Evolutionary conservation across 208 protist species (phyloP).

Genomic region (Leishmania turanica): DNA sequence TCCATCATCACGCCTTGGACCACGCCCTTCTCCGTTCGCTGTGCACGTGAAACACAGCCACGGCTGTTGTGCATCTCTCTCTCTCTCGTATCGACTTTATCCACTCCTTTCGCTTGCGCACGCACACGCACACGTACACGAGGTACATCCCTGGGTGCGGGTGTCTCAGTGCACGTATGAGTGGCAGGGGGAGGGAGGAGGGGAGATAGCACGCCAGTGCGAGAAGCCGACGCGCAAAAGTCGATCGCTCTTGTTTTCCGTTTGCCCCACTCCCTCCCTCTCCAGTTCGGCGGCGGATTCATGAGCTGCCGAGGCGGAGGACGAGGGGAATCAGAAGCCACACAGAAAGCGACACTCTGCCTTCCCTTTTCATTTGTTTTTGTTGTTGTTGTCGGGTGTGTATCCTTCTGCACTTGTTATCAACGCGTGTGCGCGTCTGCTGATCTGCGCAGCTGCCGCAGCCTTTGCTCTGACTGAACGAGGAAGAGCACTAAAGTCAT

Average conservation of each 20-base stretch:
- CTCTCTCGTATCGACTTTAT: conserved; percentile 5
- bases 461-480: not conserved
- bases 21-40: not conserved
- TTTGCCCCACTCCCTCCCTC: not conserved
- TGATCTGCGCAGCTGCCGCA: not conserved
- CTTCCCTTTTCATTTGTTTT: not conserved
- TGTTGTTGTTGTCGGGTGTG: not conserved
- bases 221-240: not conserved
- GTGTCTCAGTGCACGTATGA: not conserved
- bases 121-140: not conserved
- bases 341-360: not conserved
- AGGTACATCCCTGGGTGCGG: not conserved
- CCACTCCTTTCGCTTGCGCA: not conserved
- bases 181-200: not conserved
- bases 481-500: not conserved
- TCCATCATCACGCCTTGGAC: not conserved
- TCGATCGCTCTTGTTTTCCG: not conserved
- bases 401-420: not conserved
- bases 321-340: not conserved
- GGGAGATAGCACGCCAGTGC: not conserved
- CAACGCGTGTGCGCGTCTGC: not conserved
- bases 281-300: not conserved
- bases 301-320: not conserved
- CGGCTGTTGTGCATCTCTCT: not conserved
- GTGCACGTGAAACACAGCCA: not conserved